Evolutionary conservation across 169 alveolate genomes (phyloP), one percentile per base, ranked within the genome.

Genomic region (Hammondia hammondi): DNA sequence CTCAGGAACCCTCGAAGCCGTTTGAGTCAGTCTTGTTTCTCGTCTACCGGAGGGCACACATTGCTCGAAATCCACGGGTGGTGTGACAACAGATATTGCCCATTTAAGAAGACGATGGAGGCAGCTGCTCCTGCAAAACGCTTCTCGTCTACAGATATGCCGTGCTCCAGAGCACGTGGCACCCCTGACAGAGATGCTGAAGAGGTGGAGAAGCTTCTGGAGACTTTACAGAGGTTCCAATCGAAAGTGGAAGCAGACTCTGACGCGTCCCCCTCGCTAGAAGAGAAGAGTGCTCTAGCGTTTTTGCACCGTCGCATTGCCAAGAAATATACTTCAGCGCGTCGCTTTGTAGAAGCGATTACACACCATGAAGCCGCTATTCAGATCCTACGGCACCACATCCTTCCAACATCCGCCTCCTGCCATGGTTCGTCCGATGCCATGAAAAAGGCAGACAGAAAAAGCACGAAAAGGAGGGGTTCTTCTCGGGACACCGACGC

Each of bases 301-400:
- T 82, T 82, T 52, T 82, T 82, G 27, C 90, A 82, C 37, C 67
- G 90, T 7, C 57, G 90, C 32, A 82, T 82, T 4, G 90, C 90
- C 37, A 82, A 82, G 37, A 39, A 17, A 52, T 45, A 82, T 5
- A 82, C 70, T 45, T 24, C 70, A 10, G 12, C 37, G n/a, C 90
- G 90, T 35, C 57, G 39, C 29, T 82, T 82, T 43, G 90, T 82
- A 9, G 90, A 82, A n/a, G 90, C 90, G 29, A n/a, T 82, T 21
- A 43, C 90, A 6, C 90, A 82, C 43, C 90, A 82, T n/a, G 90
- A 82, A 82, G 90, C 90, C 1, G 32, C 90, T 10, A 48, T 82
- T 82, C 72, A 82, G 10, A 14, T 82, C 17, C 52, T 45, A 9
- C 37, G 43, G 37, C 52, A 39, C 14, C 90, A 17, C 71, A 35